Base-by-base conservation (phyloP, 805 yeast genomes). In the Barnettozyma sucrosica region DNA sequence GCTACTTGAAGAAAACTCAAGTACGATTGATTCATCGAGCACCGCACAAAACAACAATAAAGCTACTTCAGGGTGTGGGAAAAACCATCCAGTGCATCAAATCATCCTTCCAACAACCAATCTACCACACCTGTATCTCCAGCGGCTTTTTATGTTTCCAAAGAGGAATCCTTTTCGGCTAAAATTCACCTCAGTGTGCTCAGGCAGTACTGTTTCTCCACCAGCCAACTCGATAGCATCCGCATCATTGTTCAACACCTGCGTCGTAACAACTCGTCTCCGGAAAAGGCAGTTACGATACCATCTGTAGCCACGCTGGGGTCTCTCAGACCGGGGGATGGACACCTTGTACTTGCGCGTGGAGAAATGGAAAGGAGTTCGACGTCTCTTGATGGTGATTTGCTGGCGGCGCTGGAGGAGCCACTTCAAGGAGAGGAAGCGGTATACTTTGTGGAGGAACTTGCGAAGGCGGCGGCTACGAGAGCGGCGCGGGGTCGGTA, bases 401-500 rank as follows among this genome's bases (percentile, higher is more conserved):
- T 47, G 39, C 5, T 34, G 45, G 5, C 42, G 36, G 13, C 49
- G 43, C 8, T 39, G 46, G 26, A 44, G 45, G 36, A 59, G 44
- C 41, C 51, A 57, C 36, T 50, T 45, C 6, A 59, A 40, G 3
- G 62, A 50, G 16, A 57, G 28, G 2, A 56, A 6, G 5, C 21
- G 18, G 45, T 56, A 56, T 4, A 59, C 9, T n/a, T 36, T 42
- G 10, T 43, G 48, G 20, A 59, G 42, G 8, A 59, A 23, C 14
- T 50, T 44, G 36, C 46, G 45, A 24, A 60, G 33, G 6, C 43
- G 18, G n/a, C 64, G 47, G 1, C 51, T 5, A 2, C 62, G 44
- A n/a, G 64, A 60, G 11, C 41, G 44, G 34, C 64, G 42, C 33
- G 64, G 64, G 5, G 51, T 56, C 24, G 64, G 64, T 5, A 60